Conservation (phyloP, 1,139 yeast species). For the Torulaspora globosa region DNA sequence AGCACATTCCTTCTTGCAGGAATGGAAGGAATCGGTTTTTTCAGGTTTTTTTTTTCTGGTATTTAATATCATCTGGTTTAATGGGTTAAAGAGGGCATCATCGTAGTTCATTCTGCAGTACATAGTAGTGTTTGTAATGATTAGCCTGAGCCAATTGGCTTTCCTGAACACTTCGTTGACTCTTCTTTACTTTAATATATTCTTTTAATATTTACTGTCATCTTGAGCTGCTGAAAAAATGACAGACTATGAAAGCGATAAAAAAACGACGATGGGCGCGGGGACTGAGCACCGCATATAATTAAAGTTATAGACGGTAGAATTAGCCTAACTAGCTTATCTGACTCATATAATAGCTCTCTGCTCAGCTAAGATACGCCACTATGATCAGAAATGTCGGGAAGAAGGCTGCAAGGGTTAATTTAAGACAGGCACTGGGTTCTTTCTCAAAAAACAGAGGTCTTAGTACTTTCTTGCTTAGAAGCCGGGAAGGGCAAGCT, state of each 20-base stretch:
- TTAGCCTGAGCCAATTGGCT: neutral
- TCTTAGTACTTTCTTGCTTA: neutral
- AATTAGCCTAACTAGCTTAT: neutral
- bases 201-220: neutral
- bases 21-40: neutral
- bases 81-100: conserved; percentile 2
- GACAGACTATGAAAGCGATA: neutral
- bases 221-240: neutral
- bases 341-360: neutral
- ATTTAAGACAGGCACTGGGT: neutral
- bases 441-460: neutral
- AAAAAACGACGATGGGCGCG: neutral
- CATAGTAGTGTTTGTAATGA: neutral
- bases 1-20: neutral
- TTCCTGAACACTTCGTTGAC: neutral
- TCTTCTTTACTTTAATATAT: neutral
- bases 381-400: conserved; percentile 6
- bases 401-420: neutral
- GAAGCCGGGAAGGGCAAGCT: neutral
- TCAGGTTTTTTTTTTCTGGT: conserved; percentile 4
- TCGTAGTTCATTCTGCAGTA: neutral
- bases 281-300: neutral
- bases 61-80: conserved; percentile 6
- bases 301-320: neutral
- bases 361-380: neutral